Conservation (phyloP, 164 flowering plant species). For the Vitis riparia region DNA sequence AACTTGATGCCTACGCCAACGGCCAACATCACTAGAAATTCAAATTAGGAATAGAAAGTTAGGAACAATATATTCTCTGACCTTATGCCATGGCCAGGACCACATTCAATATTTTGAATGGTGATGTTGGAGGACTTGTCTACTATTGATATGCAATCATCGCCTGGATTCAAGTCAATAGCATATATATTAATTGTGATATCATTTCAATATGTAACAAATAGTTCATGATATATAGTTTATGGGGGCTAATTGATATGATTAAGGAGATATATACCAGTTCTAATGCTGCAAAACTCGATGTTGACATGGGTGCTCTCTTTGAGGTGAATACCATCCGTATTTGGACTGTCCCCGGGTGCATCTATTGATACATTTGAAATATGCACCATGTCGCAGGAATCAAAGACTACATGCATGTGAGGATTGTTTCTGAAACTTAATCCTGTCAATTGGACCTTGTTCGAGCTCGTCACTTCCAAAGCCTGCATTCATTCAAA, state of each 20-base stretch:
- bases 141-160: conserved; percentile 43
- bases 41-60: too few species aligned
- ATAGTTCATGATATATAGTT: not conserved
- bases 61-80: not conserved
- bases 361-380: conserved; percentile 19
- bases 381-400: not conserved
- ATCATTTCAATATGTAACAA: not conserved
- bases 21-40: too few species aligned
- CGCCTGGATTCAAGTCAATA: conserved; percentile 20
- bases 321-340: conserved; percentile 41
- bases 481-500: too few species aligned
- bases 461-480: not conserved
- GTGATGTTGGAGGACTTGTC: conserved; percentile 18
- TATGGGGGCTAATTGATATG: not conserved
- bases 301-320: conserved; percentile 16
- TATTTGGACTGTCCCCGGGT: conserved; percentile 37
- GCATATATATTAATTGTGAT: not conserved
- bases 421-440: conserved; percentile 20
- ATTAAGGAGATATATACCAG: conserved; percentile 16
- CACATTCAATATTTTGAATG: conserved; percentile 26
- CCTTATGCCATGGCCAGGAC: conserved; percentile 56
- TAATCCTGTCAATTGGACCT: conserved; percentile 14
- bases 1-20: too few species aligned
- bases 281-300: conserved; percentile 14
- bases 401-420: conserved; percentile 24